Base-by-base conservation (phyloP, 2,329 filamentous ascomycete species). In the Dryadomyces sulphureus region DNA sequence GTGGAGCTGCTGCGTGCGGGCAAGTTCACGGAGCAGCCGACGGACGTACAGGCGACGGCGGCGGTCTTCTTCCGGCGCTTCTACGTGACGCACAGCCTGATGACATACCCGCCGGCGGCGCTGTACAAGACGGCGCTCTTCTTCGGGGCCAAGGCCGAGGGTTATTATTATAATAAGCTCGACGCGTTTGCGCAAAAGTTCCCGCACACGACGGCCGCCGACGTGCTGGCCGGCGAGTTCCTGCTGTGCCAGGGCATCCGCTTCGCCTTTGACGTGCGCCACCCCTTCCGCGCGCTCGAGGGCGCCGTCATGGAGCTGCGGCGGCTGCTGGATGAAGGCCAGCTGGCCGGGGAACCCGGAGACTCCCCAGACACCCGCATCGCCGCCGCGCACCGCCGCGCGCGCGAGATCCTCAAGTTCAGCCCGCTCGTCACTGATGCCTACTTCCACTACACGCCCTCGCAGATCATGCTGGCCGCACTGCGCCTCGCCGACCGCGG, bases 381-480 rank as follows among this genome's bases (percentile, higher is more conserved):
- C 25, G 65, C 64, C 42, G 69, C 69, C 11, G 86, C 86, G 0
- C 88, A 94, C 58, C 69, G 69, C n/a, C 73, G 72, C 45, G 84
- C 89, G 0, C 75, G 84, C 38, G 76, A 80, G 19, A 71, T 86
- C 41, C 74, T 93, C 46, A 86, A 86, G 58, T 82, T 79, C 46
- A 84, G 85, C 48, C 84, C 88, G 0, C 68, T 94, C 43, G 73
- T 95, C 50, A 94, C 90, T 22, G 92, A 98, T 56, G 88, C 78
- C n/a, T 96, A 96, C 65, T 95, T 96, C 64, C 82, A 94, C 62
- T 96, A 85, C 65, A 90, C 90, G 0, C 92, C 92, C 0, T 84
- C 85, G 21, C 92, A 98, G 61, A 94, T 96, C 59, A 89, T 89
- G 79, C 73, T 96, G 49, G 81, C 86, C 0, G 79, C 89, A 0